Percentiles rank a stretch among this genome's conserved stretches.
Evolutionary conservation across 1,284 basidiomycete species (phyloP).

Genomic region (Erythrobasidium hasegawianum): DNA sequence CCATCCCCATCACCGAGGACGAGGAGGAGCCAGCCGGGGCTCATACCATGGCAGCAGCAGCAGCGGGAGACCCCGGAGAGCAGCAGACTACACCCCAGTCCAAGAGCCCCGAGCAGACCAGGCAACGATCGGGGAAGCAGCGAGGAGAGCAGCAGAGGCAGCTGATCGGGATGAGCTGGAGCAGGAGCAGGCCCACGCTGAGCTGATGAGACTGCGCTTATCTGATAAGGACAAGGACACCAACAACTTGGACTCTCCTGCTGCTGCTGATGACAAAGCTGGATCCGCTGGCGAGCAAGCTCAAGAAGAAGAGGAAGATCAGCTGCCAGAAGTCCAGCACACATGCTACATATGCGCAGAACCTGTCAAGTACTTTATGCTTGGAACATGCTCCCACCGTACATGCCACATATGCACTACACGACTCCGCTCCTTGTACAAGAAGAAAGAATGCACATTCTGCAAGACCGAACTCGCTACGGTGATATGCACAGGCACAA

Average conservation of each 20-base stretch:
- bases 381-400: conserved; percentile 86
- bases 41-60: not conserved
- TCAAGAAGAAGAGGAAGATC: conserved; percentile 17
- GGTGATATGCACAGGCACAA: conserved; percentile 75
- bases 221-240: conserved; percentile 24
- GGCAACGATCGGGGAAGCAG: conserved; percentile 29
- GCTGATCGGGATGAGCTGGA: not conserved
- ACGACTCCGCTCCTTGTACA: conserved; percentile 88
- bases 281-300: conserved; percentile 29
- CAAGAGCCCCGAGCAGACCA: conserved; percentile 19
- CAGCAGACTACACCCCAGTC: conserved; percentile 30
- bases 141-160: conserved; percentile 12
- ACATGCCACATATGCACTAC: conserved; percentile 90
- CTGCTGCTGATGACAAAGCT: not conserved
- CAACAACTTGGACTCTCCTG: not conserved
- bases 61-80: conserved; percentile 1
- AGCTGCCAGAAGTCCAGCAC: conserved; percentile 51
- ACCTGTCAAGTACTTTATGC: conserved; percentile 80
- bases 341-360: conserved; percentile 96
- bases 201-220: conserved; percentile 41
- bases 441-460: conserved; percentile 79
- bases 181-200: conserved; percentile 18
- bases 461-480: conserved; percentile 85
- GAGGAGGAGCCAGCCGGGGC: conserved; percentile 5
- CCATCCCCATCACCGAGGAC: no score